Evolutionary conservation across 768 basidiomycete species (phyloP).

Genomic region (button mushroom (Agaricus bisporus)): DNA sequence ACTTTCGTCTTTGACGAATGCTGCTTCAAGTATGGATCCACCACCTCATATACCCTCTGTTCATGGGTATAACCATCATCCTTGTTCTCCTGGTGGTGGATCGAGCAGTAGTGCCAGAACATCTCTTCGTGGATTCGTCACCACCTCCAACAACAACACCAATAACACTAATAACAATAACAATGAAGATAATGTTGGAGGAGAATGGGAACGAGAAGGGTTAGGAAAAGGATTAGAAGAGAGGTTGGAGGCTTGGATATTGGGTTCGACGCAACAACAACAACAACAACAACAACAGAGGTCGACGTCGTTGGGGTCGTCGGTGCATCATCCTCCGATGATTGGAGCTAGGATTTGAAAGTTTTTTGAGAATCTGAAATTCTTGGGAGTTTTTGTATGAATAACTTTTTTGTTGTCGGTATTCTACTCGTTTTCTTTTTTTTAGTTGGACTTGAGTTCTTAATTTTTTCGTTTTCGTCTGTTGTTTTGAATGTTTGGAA

Average conservation of each 20-base stretch:
- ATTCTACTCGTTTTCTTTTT: no score
- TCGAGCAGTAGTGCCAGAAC: not conserved
- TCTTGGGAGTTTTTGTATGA: no score
- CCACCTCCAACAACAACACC: not conserved
- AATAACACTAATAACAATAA: slow-evolving; percentile 1
- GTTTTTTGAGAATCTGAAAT: no score
- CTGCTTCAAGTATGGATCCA: slow-evolving; percentile 47
- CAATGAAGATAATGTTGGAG: slow-evolving; percentile 57
- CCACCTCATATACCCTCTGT: slow-evolving; percentile 74
- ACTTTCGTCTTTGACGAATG: slow-evolving; percentile 66
- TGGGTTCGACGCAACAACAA: not conserved
- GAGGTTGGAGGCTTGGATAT: slow-evolving; percentile 46
- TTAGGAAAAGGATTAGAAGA: slow-evolving; percentile 80
- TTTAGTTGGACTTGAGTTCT: no score
- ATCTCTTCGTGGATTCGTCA: not conserved
- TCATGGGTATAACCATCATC: slow-evolving; percentile 32
- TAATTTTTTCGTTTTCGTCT: no score
- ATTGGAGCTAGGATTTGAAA: no score
- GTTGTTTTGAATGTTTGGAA: no score
- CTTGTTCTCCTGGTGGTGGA: not conserved
- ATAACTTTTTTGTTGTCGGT: no score
- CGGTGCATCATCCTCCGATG: no score
- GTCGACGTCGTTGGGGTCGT: no score
- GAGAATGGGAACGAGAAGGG: slow-evolving; percentile 87
- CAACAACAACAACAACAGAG: not conserved